Conservation (phyloP, 768 basidiomycete species). For the Mycena belliarum region DNA sequence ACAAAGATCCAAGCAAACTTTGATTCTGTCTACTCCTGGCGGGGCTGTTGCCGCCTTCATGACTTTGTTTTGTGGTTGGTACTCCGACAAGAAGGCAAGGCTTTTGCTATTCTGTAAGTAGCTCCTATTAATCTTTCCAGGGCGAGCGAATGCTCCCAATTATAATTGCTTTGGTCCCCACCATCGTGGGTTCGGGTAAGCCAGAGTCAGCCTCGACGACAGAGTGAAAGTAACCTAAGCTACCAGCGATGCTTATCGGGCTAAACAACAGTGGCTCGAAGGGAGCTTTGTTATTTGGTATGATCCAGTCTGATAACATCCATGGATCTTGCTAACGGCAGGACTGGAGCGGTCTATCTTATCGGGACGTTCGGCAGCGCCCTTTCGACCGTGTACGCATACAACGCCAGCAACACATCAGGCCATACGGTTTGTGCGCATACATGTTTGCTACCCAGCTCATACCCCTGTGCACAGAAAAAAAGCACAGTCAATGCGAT, state of each 20-base stretch:
- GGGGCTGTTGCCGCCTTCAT: conserved; percentile 52
- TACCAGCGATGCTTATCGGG: conserved; percentile 47
- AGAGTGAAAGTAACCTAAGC: background rate
- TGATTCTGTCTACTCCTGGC: conserved; percentile 59
- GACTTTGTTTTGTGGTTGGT: conserved; percentile 59
- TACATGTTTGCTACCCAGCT: no score
- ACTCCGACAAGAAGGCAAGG: conserved; percentile 61
- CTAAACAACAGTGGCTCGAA: conserved; percentile 50
- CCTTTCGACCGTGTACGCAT: conserved; percentile 60
- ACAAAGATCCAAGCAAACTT: conserved; percentile 54
- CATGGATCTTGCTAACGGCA: background rate
- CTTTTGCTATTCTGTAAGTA: background rate
- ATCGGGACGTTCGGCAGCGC: conserved; percentile 61
- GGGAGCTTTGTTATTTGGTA: conserved; percentile 58
- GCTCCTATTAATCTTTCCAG: conserved; percentile 27
- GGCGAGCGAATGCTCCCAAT: conserved; percentile 64
- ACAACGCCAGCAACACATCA: conserved; percentile 63
- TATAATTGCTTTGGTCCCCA: conserved; percentile 56
- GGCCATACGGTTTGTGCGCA: conserved; percentile 45
- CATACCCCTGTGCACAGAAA: conserved; percentile 33
- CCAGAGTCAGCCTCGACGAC: background rate
- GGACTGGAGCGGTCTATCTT: conserved; percentile 38
- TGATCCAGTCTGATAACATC: conserved; percentile 1
- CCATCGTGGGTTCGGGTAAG: conserved; percentile 56
- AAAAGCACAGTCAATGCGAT: conserved; percentile 67